These are phyloP conservation scores for Pythium aquatile DNA, from an alignment of 352 stramenopile genomes.

Conservation along the genomic window DNA sequence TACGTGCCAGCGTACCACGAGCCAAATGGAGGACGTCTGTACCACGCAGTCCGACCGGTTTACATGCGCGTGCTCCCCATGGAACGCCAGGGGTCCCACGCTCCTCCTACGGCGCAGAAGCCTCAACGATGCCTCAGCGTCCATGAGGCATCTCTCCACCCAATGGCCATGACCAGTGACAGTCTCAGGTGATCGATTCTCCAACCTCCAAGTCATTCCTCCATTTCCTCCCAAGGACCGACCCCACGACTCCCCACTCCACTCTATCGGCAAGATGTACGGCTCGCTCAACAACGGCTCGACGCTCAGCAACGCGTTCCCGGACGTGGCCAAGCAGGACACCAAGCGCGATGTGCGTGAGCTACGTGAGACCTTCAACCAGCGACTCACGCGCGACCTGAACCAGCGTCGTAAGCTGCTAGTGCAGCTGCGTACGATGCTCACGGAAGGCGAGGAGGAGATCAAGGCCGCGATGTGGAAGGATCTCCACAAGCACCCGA, in stretches of 20 bases:
- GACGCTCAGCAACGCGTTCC: slow-evolving; percentile 29
- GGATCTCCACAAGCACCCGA: slow-evolving; percentile 70
- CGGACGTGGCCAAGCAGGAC: slow-evolving; percentile 55
- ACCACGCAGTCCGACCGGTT: not conserved
- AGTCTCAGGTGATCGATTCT: not conserved
- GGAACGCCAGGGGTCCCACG: not conserved
- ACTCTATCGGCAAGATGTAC: slow-evolving; percentile 3
- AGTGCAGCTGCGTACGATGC: slow-evolving; percentile 40
- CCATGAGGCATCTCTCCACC: not conserved
- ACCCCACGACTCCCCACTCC: not conserved
- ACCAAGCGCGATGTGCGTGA: slow-evolving; percentile 43
- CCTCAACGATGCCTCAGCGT: not conserved
- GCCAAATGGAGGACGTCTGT: not conserved
- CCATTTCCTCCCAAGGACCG: not conserved
- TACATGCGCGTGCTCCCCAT: not conserved
- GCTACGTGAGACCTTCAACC: slow-evolving; percentile 49
- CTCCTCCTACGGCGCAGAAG: not conserved
- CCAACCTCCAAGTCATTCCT: not conserved
- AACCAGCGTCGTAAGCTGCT: slow-evolving; percentile 45
- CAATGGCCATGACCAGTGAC: not conserved
- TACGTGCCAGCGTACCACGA: not conserved
- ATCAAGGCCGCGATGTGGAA: slow-evolving; percentile 70
- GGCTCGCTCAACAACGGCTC: slow-evolving; percentile 15
- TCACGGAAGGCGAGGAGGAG: slow-evolving; percentile 75
- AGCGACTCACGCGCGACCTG: slow-evolving; percentile 45